A percentile compares a stretch with the other conserved stretches of the same genome.
These are phyloP conservation scores for Phytopythium montanum DNA, from an alignment of 352 stramenopile species.

Conservation along the genomic window DNA sequence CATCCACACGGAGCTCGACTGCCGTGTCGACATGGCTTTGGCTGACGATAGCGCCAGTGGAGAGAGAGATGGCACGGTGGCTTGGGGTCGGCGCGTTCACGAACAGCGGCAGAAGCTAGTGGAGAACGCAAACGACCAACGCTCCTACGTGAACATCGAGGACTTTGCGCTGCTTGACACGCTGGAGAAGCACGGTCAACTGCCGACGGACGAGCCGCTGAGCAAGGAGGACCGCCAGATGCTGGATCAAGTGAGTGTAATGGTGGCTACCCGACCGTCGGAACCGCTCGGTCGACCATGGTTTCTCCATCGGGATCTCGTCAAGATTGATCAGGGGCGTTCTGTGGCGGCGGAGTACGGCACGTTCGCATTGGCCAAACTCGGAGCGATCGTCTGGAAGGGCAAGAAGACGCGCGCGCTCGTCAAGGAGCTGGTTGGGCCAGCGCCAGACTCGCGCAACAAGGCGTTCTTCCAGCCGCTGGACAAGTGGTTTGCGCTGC, in stretches of 20 bases:
- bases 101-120: neutral
- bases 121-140: neutral
- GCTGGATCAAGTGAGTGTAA: neutral
- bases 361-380: neutral
- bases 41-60: neutral
- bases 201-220: neutral
- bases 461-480: neutral
- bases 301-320: neutral
- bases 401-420: neutral
- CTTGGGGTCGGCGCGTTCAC: neutral
- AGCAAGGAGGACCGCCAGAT: neutral
- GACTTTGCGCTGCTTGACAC: neutral
- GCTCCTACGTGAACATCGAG: neutral
- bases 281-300: neutral
- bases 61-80: neutral
- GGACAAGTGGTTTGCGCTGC: constrained; percentile 19
- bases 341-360: neutral
- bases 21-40: neutral
- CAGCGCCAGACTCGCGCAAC: neutral
- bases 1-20: neutral
- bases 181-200: neutral
- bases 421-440: neutral
- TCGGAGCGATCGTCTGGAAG: neutral
- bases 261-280: neutral
- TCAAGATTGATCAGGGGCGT: neutral